These are phyloP conservation scores for Pichia sp. DNA, from an alignment of 1,139 yeast genomes.

Conservation along the genomic window DNA sequence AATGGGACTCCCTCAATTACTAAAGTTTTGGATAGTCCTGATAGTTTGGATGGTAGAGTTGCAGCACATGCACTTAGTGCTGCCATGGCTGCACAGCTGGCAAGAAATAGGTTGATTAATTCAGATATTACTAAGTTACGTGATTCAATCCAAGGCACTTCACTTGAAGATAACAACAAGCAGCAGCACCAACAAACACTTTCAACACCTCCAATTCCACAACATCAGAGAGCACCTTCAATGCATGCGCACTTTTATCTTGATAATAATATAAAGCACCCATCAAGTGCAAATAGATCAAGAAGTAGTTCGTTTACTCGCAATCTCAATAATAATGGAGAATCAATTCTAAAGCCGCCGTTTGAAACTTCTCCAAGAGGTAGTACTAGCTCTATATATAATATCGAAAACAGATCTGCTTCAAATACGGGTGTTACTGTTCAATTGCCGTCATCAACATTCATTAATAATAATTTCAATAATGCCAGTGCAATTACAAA, in stretches of 20 bases:
- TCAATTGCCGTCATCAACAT: slow-evolving; percentile 1
- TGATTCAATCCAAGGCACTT: background rate
- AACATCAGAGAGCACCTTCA: slow-evolving; percentile 50
- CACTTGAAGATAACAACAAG: background rate
- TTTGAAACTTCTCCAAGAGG: slow-evolving; percentile 14
- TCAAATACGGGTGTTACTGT: slow-evolving; percentile 1
- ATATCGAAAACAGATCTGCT: slow-evolving; percentile 4
- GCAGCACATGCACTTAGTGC: slow-evolving; percentile 32
- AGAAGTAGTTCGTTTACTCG: slow-evolving; percentile 31
- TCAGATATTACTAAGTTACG: slow-evolving; percentile 8
- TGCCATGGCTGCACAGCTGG: slow-evolving; percentile 32
- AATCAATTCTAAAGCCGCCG: slow-evolving; percentile 22
- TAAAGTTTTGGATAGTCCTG: slow-evolving; percentile 5
- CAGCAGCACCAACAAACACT: slow-evolving; percentile 1
- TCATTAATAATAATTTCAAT: background rate
- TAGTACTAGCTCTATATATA: background rate
- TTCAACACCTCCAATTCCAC: slow-evolving; percentile 1
- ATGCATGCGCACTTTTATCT: slow-evolving; percentile 80
- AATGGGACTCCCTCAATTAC: slow-evolving; percentile 5
- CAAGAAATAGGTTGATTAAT: slow-evolving; percentile 23
- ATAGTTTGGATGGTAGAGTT: slow-evolving; percentile 23
- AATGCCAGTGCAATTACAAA: background rate
- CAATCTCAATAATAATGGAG: slow-evolving; percentile 23
- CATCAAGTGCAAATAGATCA: slow-evolving; percentile 31
- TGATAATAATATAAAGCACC: slow-evolving; percentile 60